Conservation (phyloP, 2,329 filamentous ascomycete genomes). For the Aspergillus sp. region DNA sequence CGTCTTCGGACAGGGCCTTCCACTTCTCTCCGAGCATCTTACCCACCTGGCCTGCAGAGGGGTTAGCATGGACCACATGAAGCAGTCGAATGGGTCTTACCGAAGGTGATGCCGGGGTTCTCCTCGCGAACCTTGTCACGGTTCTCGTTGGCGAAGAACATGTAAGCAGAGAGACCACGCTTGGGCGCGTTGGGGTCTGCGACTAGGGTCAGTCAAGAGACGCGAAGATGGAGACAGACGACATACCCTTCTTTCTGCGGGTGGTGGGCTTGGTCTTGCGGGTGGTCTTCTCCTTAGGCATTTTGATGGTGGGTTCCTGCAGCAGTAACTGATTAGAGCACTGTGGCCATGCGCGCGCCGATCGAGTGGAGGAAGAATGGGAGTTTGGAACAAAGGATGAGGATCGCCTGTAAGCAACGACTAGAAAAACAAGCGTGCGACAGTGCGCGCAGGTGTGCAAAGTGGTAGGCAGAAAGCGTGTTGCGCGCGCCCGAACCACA, state of each 20-base stretch:
- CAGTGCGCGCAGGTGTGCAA: slow-evolving; percentile 5
- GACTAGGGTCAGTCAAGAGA: slow-evolving; percentile 14
- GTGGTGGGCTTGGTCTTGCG: slow-evolving; percentile 59
- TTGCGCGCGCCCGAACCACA: slow-evolving; percentile 15
- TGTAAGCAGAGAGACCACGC: slow-evolving; percentile 98
- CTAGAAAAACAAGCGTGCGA: slow-evolving; percentile 8
- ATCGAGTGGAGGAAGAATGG: not conserved
- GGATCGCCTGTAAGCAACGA: not conserved
- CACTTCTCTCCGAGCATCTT: slow-evolving; percentile 98
- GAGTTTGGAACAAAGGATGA: not conserved
- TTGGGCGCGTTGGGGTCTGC: slow-evolving; percentile 96
- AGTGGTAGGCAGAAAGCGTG: slow-evolving; percentile 10
- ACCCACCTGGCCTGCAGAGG: slow-evolving; percentile 75
- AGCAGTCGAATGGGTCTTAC: slow-evolving; percentile 47
- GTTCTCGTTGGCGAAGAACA: slow-evolving; percentile 99
- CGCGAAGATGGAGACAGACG: not conserved
- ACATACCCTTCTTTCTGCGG: slow-evolving; percentile 71
- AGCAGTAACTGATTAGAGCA: slow-evolving; percentile 9
- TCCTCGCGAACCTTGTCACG: slow-evolving; percentile 97
- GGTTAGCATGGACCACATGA: slow-evolving; percentile 13
- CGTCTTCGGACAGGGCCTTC: slow-evolving; percentile 94
- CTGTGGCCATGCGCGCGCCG: not conserved
- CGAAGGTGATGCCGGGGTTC: slow-evolving; percentile 96
- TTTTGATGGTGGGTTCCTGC: slow-evolving; percentile 40
- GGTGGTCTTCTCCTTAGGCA: slow-evolving; percentile 68